phyloP scores from a whole-genome alignment of 108 stramenopile genomes.

The Stephanodiscus triporus region DNA sequence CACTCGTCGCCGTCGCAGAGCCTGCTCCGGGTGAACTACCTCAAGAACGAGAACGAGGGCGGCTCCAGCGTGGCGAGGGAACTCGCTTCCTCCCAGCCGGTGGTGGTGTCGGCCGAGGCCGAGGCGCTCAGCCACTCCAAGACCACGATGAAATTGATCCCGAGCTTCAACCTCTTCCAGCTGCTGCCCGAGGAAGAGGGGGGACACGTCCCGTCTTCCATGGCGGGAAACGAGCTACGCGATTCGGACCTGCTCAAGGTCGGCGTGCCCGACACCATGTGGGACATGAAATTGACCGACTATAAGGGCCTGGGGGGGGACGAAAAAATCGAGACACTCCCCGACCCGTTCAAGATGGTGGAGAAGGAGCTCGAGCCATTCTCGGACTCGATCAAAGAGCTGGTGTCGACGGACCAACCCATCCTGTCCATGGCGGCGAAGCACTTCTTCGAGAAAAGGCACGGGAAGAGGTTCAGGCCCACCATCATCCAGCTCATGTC shows the following conservation, averaged over 20 bases:
- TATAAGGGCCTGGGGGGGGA: constrained; percentile 65
- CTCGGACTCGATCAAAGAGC: constrained; percentile 93
- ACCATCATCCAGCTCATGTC: constrained; percentile 94
- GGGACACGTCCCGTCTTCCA: constrained; percentile 57
- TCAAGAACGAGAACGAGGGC: constrained; percentile 19
- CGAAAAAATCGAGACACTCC: constrained; percentile 69
- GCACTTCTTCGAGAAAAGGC: constrained; percentile 97
- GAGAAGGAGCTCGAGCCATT: constrained; percentile 94
- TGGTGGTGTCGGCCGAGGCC: constrained; percentile 82
- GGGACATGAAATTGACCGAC: constrained; percentile 58
- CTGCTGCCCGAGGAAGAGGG: constrained; percentile 78
- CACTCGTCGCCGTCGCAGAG: constrained; percentile 17
- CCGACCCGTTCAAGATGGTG: constrained; percentile 89
- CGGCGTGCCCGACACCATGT: constrained; percentile 61
- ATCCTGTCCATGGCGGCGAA: constrained; percentile 97
- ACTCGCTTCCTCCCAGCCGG: constrained; percentile 46
- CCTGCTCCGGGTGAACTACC: constrained; percentile 39
- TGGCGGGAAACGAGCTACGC: constrained; percentile 72
- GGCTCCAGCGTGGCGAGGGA: constrained; percentile 8
- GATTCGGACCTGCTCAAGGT: constrained; percentile 61
- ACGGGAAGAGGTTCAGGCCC: constrained; percentile 96
- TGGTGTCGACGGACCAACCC: constrained; percentile 96
- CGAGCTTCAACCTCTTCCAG: constrained; percentile 86
- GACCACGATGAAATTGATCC: constrained; percentile 88
- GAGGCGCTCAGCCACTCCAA: constrained; percentile 83